Evolutionary conservation across 116 monocot species (phyloP), one percentile per base, ranked within the genome.

Genomic region (Phalaenopsis hybrid): DNA sequence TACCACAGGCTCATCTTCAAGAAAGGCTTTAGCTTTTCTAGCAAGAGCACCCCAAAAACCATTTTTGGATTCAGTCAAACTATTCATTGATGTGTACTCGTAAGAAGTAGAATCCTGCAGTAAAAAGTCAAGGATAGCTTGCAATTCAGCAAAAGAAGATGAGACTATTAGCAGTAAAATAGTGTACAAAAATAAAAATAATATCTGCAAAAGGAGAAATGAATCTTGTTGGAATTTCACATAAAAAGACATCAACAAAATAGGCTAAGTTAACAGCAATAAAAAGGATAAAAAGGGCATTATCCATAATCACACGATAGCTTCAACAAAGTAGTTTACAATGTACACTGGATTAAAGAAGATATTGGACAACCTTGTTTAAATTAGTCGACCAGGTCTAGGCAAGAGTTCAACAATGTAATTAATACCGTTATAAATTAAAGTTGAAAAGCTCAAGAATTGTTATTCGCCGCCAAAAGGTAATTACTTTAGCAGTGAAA

Each of bases 41-140:
- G 89, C 83, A 77, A 89, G 74, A 63, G 82, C 65, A 5, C 85
- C 87, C 89, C 87, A 89, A 34, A 89, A 85, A 23, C 89, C 89
- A 83, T 81, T 77, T 83, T 87, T 87, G 74, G 70, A 43, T 81
- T 89, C 89, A 28, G 81, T 83, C 58, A 85, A 80, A 48, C 74
- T 84, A 73, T 85, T 86, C 44, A 86, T 80, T 31, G 89, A 89
- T 65, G 89, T 85, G 78, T 87, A 87, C 21, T 83, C 81, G 50
- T 63, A 75, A 9, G 84, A 31, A 55, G 72, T 34, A 49, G 79
- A 55, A 74, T 82, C 89, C 87, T 89, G 77, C 55, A 83, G 44
- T 45, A 28, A 78, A 57, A 74, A n/a, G 51, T 4, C 48, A 50
- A 70, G 21, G 15, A 52, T 52, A 34, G 21, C 61, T 70, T 37